Percentiles rank a stretch among this genome's conserved stretches.
phyloP scores from a whole-genome alignment of 371 early-diverging fungal species.

The Coemansia sp. region DNA sequence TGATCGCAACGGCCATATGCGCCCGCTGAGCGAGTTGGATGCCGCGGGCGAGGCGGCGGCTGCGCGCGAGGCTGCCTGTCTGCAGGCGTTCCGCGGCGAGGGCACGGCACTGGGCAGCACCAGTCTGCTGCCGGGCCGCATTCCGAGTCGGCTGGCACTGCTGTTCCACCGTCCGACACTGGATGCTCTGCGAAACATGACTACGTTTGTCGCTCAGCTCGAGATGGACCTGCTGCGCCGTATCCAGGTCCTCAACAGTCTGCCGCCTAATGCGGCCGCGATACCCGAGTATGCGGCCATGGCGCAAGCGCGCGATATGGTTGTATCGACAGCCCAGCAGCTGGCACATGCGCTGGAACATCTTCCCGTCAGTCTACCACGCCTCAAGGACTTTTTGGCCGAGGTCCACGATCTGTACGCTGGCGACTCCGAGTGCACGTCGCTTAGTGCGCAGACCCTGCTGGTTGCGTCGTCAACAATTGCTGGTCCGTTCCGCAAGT shows the following conservation, averaged over 20 bases:
- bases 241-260: slow-evolving; percentile 23
- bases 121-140: slow-evolving; percentile 31
- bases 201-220: slow-evolving; percentile 33
- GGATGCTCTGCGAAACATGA: slow-evolving; percentile 38
- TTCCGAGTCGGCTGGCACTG: slow-evolving; percentile 43
- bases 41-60: slow-evolving; percentile 8
- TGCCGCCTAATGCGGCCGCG: slow-evolving; percentile 37
- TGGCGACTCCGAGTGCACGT: slow-evolving; percentile 35
- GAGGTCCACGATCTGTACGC: slow-evolving; percentile 41
- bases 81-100: slow-evolving; percentile 23
- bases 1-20: slow-evolving; percentile 31
- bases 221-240: slow-evolving; percentile 32
- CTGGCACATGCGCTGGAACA: slow-evolving; percentile 46
- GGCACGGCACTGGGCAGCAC: neutral
- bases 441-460: slow-evolving; percentile 33
- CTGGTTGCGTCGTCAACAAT: slow-evolving; percentile 35
- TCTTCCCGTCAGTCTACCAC: slow-evolving; percentile 41
- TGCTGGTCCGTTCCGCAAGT: slow-evolving; percentile 36
- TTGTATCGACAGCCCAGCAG: slow-evolving; percentile 43
- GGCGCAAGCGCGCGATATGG: slow-evolving; percentile 29
- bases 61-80: slow-evolving; percentile 15
- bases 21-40: slow-evolving; percentile 34
- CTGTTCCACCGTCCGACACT: slow-evolving; percentile 45
- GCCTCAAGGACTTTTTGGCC: slow-evolving; percentile 38
- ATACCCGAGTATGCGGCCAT: slow-evolving; percentile 30